A percentile compares a stretch with the other conserved stretches of the same genome.
Conservation (phyloP, 1,284 basidiomycete genomes). For the Rhodotorula mucilaginosa region DNA sequence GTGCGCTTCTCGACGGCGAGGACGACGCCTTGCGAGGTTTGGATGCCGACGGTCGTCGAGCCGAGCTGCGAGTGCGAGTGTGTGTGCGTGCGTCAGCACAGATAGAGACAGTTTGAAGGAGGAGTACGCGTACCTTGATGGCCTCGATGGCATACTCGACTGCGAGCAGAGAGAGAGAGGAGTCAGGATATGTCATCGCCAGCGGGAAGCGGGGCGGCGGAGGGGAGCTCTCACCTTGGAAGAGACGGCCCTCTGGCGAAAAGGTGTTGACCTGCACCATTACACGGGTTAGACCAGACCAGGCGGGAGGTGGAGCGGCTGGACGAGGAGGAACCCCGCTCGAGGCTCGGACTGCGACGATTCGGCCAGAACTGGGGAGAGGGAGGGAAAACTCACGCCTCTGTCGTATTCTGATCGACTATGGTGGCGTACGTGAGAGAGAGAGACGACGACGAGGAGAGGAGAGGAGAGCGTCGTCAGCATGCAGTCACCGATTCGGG, state of each 20-base stretch:
- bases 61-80: conserved; percentile 68
- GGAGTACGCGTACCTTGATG: conserved; percentile 68
- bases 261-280: conserved; percentile 62
- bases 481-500: not conserved
- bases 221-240: conserved; percentile 49
- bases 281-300: not conserved
- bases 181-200: no score
- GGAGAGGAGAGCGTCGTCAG: not conserved
- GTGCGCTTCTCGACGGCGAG: conserved; percentile 98
- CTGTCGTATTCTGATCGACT: conserved; percentile 41
- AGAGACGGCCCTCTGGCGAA: conserved; percentile 74
- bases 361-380: not conserved
- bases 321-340: not conserved
- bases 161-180: conserved; percentile 47
- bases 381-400: conserved; percentile 13
- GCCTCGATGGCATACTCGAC: conserved; percentile 99
- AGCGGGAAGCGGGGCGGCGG: not conserved
- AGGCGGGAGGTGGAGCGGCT: not conserved
- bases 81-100: not conserved
- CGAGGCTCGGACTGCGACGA: not conserved
- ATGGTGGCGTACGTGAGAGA: not conserved
- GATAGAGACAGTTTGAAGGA: not conserved
- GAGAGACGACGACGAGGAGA: not conserved
- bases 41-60: conserved; percentile 86
- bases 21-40: conserved; percentile 74